A percentile compares a stretch with the other conserved stretches of the same genome.
Evolutionary conservation across 2,329 filamentous ascomycete species (phyloP).

Genomic region (Grosmannia huntii): DNA sequence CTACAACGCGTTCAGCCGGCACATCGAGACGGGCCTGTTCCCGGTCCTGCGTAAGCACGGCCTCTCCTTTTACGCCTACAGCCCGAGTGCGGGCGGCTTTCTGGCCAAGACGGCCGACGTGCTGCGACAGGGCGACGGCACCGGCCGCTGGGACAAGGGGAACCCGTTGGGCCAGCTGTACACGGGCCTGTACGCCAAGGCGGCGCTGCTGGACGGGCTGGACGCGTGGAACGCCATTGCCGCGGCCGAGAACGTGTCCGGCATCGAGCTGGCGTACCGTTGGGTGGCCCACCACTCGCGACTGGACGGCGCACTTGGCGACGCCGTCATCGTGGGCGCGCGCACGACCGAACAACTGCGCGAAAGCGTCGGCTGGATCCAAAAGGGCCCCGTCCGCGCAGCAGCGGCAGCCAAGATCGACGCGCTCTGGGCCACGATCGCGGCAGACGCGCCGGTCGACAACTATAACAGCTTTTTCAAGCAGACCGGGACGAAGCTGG

Average conservation of each 20-base stretch:
- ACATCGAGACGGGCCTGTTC: constrained; percentile 25
- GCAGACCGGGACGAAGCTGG: neutral
- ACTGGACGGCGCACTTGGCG: neutral
- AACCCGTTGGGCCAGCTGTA: neutral
- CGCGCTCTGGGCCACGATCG: neutral
- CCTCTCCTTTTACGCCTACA: constrained; percentile 25
- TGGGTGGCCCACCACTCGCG: neutral
- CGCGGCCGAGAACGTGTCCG: neutral
- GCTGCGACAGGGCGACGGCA: neutral
- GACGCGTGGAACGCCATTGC: neutral
- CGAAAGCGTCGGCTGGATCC: neutral
- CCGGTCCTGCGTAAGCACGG: constrained; percentile 26
- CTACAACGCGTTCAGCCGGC: constrained; percentile 27
- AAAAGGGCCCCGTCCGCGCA: neutral
- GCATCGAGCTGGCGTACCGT: neutral
- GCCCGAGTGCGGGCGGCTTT: constrained; percentile 1
- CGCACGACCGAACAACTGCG: neutral
- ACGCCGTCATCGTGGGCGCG: neutral
- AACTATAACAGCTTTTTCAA: neutral
- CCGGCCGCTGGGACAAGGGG: neutral
- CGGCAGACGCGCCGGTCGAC: neutral
- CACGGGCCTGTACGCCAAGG: neutral
- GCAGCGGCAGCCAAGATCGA: neutral
- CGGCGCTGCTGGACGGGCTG: neutral
- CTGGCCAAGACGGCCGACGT: neutral